phyloP scores from a whole-genome alignment of 495 filamentous ascomycete genomes.

The Lineolata rhizophorae region DNA sequence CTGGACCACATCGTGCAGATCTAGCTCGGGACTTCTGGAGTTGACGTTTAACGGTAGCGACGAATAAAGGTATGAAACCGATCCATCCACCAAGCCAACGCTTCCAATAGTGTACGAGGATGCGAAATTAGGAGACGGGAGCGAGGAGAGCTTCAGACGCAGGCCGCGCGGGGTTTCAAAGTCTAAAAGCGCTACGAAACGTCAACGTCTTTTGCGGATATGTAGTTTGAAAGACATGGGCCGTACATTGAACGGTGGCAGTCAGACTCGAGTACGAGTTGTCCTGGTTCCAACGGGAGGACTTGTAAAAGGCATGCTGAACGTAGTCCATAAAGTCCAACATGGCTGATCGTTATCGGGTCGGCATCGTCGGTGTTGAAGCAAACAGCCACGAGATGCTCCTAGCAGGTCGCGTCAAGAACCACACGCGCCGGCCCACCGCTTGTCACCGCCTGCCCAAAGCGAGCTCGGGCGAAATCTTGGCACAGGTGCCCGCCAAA shows the following conservation, averaged over 20 bases:
- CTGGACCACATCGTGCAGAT: conserved; percentile 38
- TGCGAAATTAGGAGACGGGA: conserved; percentile 76
- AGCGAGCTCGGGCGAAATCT: conserved; percentile 1
- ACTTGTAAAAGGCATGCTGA: conserved; percentile 74
- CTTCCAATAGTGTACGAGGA: conserved; percentile 76
- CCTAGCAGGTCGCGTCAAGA: too few relatives aligned
- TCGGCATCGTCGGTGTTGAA: background rate
- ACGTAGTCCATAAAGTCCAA: conserved; percentile 97
- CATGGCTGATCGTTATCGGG: conserved; percentile 29
- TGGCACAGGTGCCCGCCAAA: background rate
- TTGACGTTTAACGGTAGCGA: conserved; percentile 41
- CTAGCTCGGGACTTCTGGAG: conserved; percentile 34
- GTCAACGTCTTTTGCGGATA: conserved; percentile 2
- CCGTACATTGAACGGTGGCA: conserved; percentile 57
- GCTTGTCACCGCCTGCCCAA: background rate
- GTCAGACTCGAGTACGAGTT: conserved; percentile 83
- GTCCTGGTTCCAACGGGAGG: conserved; percentile 75
- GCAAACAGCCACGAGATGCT: background rate
- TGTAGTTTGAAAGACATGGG: conserved; percentile 1
- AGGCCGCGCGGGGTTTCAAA: conserved; percentile 64
- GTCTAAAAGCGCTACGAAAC: conserved; percentile 45
- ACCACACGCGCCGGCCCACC: too few relatives aligned
- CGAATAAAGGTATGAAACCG: conserved; percentile 76
- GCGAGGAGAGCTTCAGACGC: conserved; percentile 67
- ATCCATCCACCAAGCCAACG: conserved; percentile 72